Evolutionary conservation across 2,329 filamentous ascomycete species (phyloP), one percentile per base, ranked within the genome.

Genomic region (Bipolaris zeicola): DNA sequence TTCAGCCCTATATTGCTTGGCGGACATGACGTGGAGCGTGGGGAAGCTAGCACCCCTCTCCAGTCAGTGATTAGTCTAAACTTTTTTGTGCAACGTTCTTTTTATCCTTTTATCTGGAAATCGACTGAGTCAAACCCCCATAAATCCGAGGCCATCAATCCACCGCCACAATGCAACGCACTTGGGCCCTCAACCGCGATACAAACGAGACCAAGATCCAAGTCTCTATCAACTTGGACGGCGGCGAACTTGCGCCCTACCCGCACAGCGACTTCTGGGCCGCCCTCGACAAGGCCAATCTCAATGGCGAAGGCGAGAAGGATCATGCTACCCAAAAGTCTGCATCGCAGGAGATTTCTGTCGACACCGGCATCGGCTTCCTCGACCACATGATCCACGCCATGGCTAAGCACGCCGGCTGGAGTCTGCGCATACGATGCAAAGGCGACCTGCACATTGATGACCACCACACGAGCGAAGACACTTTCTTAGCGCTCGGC

Each of bases 191-290:
- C 68, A 87, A 89, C 63, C 92, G 95, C 76, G 89, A 94, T 78
- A 99, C 95, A 72, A 98, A 98, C 81, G 95, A 99, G 82, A 99
- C 95, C 75, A 96, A 96, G 76, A 96, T 99, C 77, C 88, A 95
- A 75, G 84, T 98, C 62, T 91, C 91, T 37, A 84, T 99, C 68
- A 96, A 95, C 79, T 85, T 99, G 60, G 95, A 99, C 78, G 95
- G 95, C 74, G 95, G 94, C 70, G 83, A 82, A 39, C 77, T 87
- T 33, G 66, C 76, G 24, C 70, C 81, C 60, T 89, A 91, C 74
- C 60, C 69, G 36, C 61, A 64, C 44, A 69, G 66, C 22, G 56
- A 63, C 46, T 76, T 73, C 62, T 76, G 73, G 73, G 70, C 68
- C 14, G 63, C 64, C 3, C 87, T 89, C 24, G 81, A 85, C 64